Evolutionary conservation across 257 asterid species (phyloP), one percentile per base, ranked within the genome.

Genomic region (Solanum rostratum): DNA sequence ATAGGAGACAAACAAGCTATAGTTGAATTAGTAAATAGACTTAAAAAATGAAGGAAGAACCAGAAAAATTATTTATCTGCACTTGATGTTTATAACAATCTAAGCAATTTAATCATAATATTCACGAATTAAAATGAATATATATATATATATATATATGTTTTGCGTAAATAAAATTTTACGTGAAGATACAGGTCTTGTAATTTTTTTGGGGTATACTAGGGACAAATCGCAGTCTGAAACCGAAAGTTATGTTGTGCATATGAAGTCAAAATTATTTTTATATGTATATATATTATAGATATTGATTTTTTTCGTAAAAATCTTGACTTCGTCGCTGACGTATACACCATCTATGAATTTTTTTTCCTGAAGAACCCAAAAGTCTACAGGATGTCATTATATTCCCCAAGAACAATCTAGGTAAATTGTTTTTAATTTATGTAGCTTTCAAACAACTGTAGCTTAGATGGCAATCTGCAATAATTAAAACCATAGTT

Each of bases 281-380:
- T 6, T 10, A n/a, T 63, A 24, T 1, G 0, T 63, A 13, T 12
- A 24, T 27, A 24, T 15, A 1, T n/a, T n/a, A 0, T 33, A 33
- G 6, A 14, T 14, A 29, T 29, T 65, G 0, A 29, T 29, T 29
- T 0, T 5, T 0, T 1, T 0, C 0, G 0, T 15, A 5, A 16
- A 33, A 0, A 30, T 8, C 2, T 4, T 66, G 4, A 2, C 24
- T 66, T 49, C 0, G 1, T 1, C 4, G 8, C 24, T 16, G 15
- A 65, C 7, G 7, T 29, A 65, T 15, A 15, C 43, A 1, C 19
- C 1, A 62, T 12, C 10, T 13, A 7, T 19, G 20, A 30, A 4
- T 55, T 5, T 1, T 41, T 11, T 45, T 1, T 8, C 37, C 6
- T 3, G 3, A 45, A 73, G 39, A 73, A 73, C n/a, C 57, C 39